A percentile compares a stretch with the other conserved stretches of the same genome.
phyloP scores from a whole-genome alignment of 2,329 filamentous ascomycete species.

The Lachnum nothofagi region DNA sequence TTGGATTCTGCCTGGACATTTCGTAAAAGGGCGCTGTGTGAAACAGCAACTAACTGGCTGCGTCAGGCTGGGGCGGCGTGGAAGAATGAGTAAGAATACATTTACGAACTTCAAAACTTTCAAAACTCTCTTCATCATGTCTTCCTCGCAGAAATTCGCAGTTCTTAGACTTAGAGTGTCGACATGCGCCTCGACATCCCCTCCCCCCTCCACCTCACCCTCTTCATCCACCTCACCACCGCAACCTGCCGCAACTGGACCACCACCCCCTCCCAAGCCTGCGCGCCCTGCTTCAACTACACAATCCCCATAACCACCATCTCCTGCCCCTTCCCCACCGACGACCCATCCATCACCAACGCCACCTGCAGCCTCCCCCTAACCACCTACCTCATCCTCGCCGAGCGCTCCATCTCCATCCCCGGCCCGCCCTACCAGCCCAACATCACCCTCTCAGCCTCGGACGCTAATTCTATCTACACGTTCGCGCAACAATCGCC shows the following conservation, averaged over 20 bases:
- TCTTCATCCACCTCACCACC: neutral
- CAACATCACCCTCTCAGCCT: neutral
- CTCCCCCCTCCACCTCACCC: neutral
- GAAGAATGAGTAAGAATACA: no score
- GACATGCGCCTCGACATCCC: no score
- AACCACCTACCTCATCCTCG: neutral
- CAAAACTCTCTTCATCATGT: no score
- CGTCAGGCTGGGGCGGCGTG: no score
- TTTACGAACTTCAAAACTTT: no score
- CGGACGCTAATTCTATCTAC: neutral
- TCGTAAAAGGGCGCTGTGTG: no score
- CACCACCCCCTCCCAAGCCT: neutral
- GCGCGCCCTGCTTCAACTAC: neutral
- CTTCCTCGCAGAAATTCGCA: no score
- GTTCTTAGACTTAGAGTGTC: no score
- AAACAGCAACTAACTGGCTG: no score
- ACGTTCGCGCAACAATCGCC: neutral
- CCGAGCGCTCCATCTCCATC: neutral
- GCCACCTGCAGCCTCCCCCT: neutral
- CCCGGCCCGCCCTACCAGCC: neutral
- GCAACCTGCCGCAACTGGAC: neutral
- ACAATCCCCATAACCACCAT: neutral
- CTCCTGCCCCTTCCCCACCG: neutral
- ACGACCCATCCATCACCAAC: neutral
- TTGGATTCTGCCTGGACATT: no score